A percentile compares a stretch with the other conserved stretches of the same genome.
Evolutionary conservation across 2,329 filamentous ascomycete species (phyloP).

Genomic region (Coniochaeta hoffmannii): DNA sequence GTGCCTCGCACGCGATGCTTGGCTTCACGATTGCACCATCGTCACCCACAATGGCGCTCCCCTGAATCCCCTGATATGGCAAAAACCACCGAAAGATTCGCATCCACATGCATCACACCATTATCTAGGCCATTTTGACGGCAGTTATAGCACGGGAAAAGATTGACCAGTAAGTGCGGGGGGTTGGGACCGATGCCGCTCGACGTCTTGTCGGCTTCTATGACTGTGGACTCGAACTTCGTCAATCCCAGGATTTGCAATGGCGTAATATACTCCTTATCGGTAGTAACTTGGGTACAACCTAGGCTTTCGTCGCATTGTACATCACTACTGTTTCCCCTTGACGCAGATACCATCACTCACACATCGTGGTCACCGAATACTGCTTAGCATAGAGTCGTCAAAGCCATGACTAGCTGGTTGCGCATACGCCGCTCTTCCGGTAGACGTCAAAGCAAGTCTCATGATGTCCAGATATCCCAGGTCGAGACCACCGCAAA

Average conservation of each 20-base stretch:
- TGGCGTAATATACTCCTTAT: neutral
- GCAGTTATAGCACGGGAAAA: neutral
- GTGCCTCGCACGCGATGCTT: neutral
- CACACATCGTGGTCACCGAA: neutral
- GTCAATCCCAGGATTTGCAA: neutral
- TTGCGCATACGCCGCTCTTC: neutral
- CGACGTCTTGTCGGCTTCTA: neutral
- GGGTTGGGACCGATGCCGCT: neutral
- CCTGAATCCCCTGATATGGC: neutral
- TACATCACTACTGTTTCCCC: neutral
- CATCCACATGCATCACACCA: neutral
- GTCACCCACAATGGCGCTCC: slow-evolving; percentile 2
- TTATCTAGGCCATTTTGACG: neutral
- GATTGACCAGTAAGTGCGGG: neutral
- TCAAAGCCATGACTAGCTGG: neutral
- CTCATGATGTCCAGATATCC: neutral
- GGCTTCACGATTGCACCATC: slow-evolving; percentile 2
- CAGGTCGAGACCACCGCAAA: neutral
- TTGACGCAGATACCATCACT: neutral
- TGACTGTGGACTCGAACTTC: no score
- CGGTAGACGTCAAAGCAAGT: neutral
- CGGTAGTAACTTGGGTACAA: no score
- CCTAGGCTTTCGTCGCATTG: no score
- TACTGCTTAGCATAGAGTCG: neutral
- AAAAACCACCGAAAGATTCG: neutral